phyloP scores from a whole-genome alignment of 164 flowering plant genomes.

The Buxus sempervirens region DNA sequence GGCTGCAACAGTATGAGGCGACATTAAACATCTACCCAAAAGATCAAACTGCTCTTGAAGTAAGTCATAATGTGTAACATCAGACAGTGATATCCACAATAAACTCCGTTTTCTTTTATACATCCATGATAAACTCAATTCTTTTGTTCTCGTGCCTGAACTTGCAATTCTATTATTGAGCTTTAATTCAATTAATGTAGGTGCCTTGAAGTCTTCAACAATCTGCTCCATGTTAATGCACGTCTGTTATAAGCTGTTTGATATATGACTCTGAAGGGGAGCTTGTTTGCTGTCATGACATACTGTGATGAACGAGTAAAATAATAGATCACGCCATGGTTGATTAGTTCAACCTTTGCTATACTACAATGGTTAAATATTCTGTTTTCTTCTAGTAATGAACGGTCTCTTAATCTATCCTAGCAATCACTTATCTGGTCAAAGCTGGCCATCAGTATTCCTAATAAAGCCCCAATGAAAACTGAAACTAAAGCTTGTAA shows the following conservation, averaged over 20 bases:
- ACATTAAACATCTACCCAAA: constrained; percentile 55
- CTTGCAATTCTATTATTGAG: neutral
- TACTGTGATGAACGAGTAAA: neutral
- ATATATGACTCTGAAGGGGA: neutral
- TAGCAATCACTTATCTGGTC: neutral
- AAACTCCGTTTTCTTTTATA: too few species aligned
- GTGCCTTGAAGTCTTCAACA: neutral
- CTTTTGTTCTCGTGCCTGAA: constrained; percentile 5
- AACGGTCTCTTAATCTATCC: neutral
- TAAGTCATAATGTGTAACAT: constrained; percentile 39
- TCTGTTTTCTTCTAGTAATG: neutral
- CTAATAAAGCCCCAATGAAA: neutral
- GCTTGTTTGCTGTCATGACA: neutral
- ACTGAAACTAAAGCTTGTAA: too few species aligned
- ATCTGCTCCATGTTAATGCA: neutral
- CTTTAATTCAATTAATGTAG: neutral
- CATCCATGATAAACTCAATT: neutral
- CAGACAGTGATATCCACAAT: neutral
- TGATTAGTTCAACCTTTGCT: neutral
- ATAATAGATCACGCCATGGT: neutral
- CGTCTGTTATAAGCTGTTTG: neutral
- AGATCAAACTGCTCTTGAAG: constrained; percentile 82
- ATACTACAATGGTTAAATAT: too few species aligned
- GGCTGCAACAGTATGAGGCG: constrained; percentile 71
- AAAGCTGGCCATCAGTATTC: neutral